Conservation (phyloP, 2,329 filamentous ascomycete species). For the Beauveria medogensis region DNA sequence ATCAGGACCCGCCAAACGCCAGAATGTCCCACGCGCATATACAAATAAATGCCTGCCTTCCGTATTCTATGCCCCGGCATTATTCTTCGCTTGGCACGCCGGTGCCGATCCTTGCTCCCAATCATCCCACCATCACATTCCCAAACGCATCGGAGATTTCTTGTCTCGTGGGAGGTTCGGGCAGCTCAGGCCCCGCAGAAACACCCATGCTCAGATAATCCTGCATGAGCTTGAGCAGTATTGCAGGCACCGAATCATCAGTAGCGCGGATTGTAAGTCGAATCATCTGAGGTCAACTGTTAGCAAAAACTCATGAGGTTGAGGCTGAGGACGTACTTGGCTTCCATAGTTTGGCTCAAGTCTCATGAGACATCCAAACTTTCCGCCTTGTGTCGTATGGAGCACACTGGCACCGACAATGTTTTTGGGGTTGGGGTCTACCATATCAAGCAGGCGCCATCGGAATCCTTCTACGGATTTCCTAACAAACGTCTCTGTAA, state of each 20-base stretch:
- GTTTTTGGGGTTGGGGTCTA: conserved; percentile 90
- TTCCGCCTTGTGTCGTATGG: conserved; percentile 75
- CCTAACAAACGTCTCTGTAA: conserved; percentile 64
- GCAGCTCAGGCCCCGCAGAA: conserved; percentile 31
- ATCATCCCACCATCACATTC: conserved; percentile 43
- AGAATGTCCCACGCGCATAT: background rate
- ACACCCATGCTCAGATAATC: conserved; percentile 59
- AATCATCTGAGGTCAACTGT: conserved; percentile 63
- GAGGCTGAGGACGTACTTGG: conserved; percentile 54
- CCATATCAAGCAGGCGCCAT: conserved; percentile 76
- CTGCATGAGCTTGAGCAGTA: conserved; percentile 81
- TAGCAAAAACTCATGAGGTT: background rate
- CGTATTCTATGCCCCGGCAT: background rate
- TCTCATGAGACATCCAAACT: conserved; percentile 88
- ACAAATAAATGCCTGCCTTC: background rate
- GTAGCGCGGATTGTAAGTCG: conserved; percentile 90
- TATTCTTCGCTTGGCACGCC: background rate
- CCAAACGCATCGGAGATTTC: conserved; percentile 50
- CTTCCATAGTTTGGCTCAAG: conserved; percentile 90
- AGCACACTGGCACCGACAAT: conserved; percentile 84
- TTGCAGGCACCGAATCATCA: conserved; percentile 75
- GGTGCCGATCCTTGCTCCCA: background rate
- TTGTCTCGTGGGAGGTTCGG: conserved; percentile 33
- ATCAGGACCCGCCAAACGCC: conserved; percentile 4
- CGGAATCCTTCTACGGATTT: conserved; percentile 74